Evolutionary conservation across 257 asterid genomes (phyloP), one percentile per base, ranked within the genome.

Genomic region (Petrea volubilis): DNA sequence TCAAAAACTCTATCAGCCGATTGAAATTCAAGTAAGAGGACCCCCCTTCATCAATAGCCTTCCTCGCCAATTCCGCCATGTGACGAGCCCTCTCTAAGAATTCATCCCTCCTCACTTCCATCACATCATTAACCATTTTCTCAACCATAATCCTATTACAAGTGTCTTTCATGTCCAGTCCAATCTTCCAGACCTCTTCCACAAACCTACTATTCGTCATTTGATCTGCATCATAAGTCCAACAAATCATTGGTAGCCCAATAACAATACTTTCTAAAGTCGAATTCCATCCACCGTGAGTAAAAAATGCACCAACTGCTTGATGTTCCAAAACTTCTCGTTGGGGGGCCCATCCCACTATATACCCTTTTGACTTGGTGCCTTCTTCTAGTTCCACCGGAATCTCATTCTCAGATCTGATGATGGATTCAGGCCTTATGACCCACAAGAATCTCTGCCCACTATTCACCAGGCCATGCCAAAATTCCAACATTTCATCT

Each of bases 271-370:
- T 61, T 49, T 72, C 84, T 1, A 72, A 38, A 41, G 70, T 69
- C 24, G 84, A 80, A 33, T 80, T 80, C 79, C 84, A 80, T 10
- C 81, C 81, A 64, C 77, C 77, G 1, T 88, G 92, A 0, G 92
- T 84, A 31, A 85, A 75, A 6, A 86, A 86, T 0, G 88, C 90
- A 10, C 88, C 92, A 0, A 79, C 25, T 0, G 92, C 73, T 0
- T 57, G 28, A 18, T 88, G 90, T 1, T 62, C 74, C 43, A 88
- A 59, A 20, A 88, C 87, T 57, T 84, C 79, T 9, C 81, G 81
- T 55, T 88, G 95, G 0, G 90, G 92, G 0, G 73, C 87, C 95
- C 92, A 88, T 1, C 56, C 79, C 53, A 82, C 88, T 50, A 84
- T 67, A 15, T 14, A 76, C 2, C 90, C 88, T 29, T 79, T 80